Evolutionary conservation across 2,329 filamentous ascomycete genomes (phyloP).

Genomic region (Cladobotryum mycophilum): DNA sequence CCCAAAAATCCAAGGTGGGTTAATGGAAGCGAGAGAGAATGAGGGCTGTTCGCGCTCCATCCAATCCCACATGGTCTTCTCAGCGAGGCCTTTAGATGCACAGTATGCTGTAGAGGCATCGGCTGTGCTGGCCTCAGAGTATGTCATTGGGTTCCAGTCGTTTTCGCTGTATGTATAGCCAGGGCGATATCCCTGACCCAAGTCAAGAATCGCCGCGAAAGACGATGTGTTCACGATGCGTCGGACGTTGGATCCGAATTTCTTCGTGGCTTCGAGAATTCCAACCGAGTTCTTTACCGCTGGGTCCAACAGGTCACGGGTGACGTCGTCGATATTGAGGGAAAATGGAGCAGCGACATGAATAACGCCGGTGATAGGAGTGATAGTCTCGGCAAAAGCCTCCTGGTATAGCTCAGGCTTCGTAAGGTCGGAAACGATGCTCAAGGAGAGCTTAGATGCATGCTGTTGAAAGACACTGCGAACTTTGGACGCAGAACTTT

Average conservation of each 20-base stretch:
- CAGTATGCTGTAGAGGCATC: constrained; percentile 18
- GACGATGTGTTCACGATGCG: constrained; percentile 53
- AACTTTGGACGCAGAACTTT: constrained; percentile 1
- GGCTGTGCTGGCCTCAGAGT: constrained; percentile 14
- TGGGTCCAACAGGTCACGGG: constrained; percentile 46
- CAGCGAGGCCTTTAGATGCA: constrained; percentile 48
- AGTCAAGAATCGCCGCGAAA: constrained; percentile 38
- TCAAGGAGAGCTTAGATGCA: constrained; percentile 29
- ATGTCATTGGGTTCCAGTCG: constrained; percentile 25
- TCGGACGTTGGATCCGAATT: constrained; percentile 47
- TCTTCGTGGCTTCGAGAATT: constrained; percentile 42
- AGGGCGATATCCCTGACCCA: constrained; percentile 30
- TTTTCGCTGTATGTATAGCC: constrained; percentile 19
- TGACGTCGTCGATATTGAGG: constrained; percentile 50
- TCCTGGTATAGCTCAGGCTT: constrained; percentile 62
- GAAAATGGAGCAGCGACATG: constrained; percentile 73
- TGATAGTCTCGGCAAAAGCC: constrained; percentile 30
- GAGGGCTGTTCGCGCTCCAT: constrained; percentile 27
- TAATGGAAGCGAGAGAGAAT: constrained; percentile 57
- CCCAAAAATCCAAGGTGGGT: constrained; percentile 57
- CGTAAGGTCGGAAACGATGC: constrained; percentile 67
- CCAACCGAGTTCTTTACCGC: constrained; percentile 48
- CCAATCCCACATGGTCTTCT: constrained; percentile 57
- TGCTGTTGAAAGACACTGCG: not conserved
- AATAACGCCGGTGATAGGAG: constrained; percentile 60